Percentiles rank a stretch among this genome's conserved stretches.
Conservation (phyloP, 176 grass and related monocot species). For the Metroxylon sagu region DNA sequence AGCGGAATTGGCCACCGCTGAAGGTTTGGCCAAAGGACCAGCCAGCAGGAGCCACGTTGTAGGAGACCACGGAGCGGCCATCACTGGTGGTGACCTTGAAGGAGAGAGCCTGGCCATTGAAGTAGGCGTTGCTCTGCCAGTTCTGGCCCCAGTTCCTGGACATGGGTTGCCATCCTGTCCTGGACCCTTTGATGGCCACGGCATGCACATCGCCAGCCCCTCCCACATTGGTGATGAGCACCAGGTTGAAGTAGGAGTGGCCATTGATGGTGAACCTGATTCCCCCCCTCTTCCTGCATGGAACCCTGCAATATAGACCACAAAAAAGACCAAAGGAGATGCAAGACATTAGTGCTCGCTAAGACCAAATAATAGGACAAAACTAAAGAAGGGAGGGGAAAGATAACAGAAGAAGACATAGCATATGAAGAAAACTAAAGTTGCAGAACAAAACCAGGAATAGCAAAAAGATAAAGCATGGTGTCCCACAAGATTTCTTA, state of each 20-base stretch:
- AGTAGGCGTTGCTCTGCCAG: constrained; percentile 61
- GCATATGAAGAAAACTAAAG: no score
- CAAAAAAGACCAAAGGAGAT: background rate
- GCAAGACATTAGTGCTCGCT: no score
- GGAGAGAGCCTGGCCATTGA: constrained; percentile 47
- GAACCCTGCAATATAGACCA: constrained; percentile 27
- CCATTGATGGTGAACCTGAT: constrained; percentile 64
- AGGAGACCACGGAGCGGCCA: constrained; percentile 39
- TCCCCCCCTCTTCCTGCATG: constrained; percentile 48
- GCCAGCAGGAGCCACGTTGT: constrained; percentile 37
- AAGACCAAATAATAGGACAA: no score
- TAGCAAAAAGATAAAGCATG: no score
- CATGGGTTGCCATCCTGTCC: constrained; percentile 48
- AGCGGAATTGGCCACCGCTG: constrained; percentile 52
- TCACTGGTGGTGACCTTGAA: constrained; percentile 48
- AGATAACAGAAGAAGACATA: no score
- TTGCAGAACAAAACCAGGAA: no score
- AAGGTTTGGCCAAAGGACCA: constrained; percentile 87
- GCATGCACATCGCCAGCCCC: constrained; percentile 56
- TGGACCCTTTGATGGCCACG: constrained; percentile 37
- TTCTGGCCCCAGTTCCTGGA: constrained; percentile 73
- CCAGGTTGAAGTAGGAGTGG: constrained; percentile 73
- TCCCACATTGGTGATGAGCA: constrained; percentile 61
- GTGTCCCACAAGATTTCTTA: no score
- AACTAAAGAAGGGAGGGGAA: no score